Base-by-base conservation (phyloP, 2,329 filamentous ascomycete genomes). In the Nemania sp. region DNA sequence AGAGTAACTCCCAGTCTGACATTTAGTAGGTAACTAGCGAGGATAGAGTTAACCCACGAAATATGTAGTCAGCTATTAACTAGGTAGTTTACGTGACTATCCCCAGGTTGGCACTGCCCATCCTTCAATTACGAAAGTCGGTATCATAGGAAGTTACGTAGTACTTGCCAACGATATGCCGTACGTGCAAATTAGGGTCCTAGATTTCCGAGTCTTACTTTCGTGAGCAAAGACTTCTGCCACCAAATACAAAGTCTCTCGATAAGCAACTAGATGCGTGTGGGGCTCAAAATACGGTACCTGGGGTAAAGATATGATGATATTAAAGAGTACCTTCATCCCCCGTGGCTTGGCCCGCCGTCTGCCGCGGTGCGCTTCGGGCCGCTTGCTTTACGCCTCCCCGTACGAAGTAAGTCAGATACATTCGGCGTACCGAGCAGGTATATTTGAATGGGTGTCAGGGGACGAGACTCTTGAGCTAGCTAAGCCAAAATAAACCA, bases 331-430 rank as follows among this genome's bases (percentile, higher is more conserved):
- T 15, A 30, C 33, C 44, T 12, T 26, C 33, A n/a, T 50, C 23
- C 17, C 44, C 44, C 19, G 19, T 20, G 30, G 45, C 44, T 51
- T 60, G 40, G 47, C 47, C 37, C 43, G 42, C 36, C 47, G 23
- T 26, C 46, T 49, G 33, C 50, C 47, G 44, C 49, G 36, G 54
- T 43, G 47, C 50, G 24, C 37, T 19, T 57, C 54, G 54, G 54
- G 37, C 57, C 54, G 44, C 46, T 33, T 40, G 23, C 42, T 49
- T 30, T 26, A 41, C 39, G 14, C 26, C 33, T 49, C 31, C 42
- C 15, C 36, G 11, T 36, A n/a, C n/a, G n/a, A n/a, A n/a, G n/a
- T 6, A 12, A 33, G 49, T 47, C 44, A 30, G 41, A 20, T 47
- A 46, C 22, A 39, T 50, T 12, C 6, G 11, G n/a, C n/a, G 9